Base-by-base conservation (phyloP, 352 stramenopile species). In the Globisporangium polare region DNA sequence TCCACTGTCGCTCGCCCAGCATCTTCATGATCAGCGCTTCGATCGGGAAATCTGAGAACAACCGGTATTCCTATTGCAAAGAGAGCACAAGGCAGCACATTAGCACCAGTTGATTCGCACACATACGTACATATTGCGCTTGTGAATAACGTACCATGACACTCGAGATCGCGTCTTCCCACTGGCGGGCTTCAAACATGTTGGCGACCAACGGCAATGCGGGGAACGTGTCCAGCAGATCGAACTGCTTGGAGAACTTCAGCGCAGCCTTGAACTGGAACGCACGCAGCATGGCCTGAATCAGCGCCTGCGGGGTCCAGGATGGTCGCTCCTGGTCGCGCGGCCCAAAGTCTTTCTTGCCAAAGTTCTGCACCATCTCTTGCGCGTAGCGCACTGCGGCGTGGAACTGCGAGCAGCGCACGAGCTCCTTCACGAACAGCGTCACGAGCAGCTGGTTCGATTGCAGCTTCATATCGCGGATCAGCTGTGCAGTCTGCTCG, bases 251-350 rank as follows among this genome's bases (percentile, higher is more conserved):
- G 43, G 80, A 70, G 47, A 83, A 95, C 63, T 90, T 94, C 26
- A 94, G 71, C 53, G 84, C 86, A 20, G 78, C 75, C 42, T 78
- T 78, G 60, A 81, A 95, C 62, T 89, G 85, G 26, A 78, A 67
- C 15, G 73, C 84, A 3, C 86, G 78, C 17, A 94, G 78, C 84
- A 95, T 94, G n/a, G 86, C 86, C 64, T 94, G 85, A 10, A 95
- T 75, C 3, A 95, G 68, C 10, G 84, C 85, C 31, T 80, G 69
- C 5, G 86, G 86, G n/a, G 86, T 94, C 86, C 86, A 95, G 24
- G 68, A 81, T 8, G 79, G 69, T 3, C 69, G 72, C 5, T 63
- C 41, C 31, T 71, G 66, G 37, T 78, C 65, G 5, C 51, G 53
- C 15, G 60, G 41, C 0, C 57, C 67, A 42, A 65, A 63, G 43